Evolutionary conservation across 2,329 filamentous ascomycete genomes (phyloP).

Genomic region (Exophiala sp.): DNA sequence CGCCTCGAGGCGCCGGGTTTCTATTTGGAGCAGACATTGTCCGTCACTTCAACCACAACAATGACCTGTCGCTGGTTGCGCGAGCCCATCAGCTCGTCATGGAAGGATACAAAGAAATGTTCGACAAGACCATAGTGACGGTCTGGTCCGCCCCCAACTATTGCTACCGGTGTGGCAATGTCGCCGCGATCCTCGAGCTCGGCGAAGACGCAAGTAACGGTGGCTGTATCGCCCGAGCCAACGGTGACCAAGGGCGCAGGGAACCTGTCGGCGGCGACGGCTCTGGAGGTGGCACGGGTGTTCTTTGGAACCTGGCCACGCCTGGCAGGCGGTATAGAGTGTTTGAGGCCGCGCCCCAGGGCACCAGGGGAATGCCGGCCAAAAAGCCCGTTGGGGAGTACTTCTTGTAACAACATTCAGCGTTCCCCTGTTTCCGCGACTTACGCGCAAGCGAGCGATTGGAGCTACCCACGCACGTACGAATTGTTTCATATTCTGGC

Average conservation of each 20-base stretch:
- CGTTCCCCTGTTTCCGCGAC: neutral
- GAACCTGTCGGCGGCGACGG: slow-evolving; percentile 32
- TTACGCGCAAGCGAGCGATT: neutral
- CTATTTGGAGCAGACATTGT: slow-evolving; percentile 94
- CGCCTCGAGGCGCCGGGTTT: slow-evolving; percentile 89
- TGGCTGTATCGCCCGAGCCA: slow-evolving; percentile 40
- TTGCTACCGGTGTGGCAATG: slow-evolving; percentile 92
- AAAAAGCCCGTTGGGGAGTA: slow-evolving; percentile 98
- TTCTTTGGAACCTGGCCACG: slow-evolving; percentile 44
- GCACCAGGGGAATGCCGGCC: slow-evolving; percentile 92
- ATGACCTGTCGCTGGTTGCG: slow-evolving; percentile 86
- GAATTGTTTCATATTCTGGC: neutral
- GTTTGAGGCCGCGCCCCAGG: slow-evolving; percentile 94
- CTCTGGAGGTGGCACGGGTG: slow-evolving; percentile 15
- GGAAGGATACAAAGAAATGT: slow-evolving; percentile 99
- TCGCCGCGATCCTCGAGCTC: slow-evolving; percentile 88
- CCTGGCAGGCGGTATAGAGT: slow-evolving; percentile 88
- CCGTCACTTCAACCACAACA: slow-evolving; percentile 89
- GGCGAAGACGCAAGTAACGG: slow-evolving; percentile 55
- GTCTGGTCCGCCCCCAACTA: slow-evolving; percentile 99
- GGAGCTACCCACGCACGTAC: neutral
- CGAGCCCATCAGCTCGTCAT: slow-evolving; percentile 96
- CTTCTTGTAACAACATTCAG: slow-evolving; percentile 56
- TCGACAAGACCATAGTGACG: slow-evolving; percentile 88
- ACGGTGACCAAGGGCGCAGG: slow-evolving; percentile 39